phyloP scores from a whole-genome alignment of 2,329 filamentous ascomycete genomes.

The Trichoderma koningiopsis region DNA sequence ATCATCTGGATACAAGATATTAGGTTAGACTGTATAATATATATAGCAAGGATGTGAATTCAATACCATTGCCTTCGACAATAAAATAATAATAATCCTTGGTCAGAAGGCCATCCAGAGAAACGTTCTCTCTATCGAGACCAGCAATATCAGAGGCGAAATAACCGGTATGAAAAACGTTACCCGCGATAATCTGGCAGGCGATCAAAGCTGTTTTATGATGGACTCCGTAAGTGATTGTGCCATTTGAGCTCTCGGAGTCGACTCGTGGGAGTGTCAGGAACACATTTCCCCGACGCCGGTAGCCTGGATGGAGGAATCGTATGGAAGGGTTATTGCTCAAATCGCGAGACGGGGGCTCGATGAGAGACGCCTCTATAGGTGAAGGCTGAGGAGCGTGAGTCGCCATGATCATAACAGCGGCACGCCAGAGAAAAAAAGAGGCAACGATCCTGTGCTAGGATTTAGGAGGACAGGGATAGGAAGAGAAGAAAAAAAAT shows the following conservation, averaged over 20 bases:
- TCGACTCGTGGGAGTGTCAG: neutral
- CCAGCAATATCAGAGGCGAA: neutral
- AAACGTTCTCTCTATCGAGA: neutral
- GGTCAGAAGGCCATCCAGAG: neutral
- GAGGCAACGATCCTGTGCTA: too few relatives aligned
- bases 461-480: too few relatives aligned
- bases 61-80: neutral
- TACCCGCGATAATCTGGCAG: neutral
- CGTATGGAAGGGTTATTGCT: too few relatives aligned
- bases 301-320: too few relatives aligned
- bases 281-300: neutral
- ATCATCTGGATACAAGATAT: neutral
- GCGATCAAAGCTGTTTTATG: neutral
- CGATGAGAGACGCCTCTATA: too few relatives aligned
- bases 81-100: neutral
- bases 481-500: too few relatives aligned
- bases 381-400: too few relatives aligned
- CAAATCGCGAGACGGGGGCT: too few relatives aligned
- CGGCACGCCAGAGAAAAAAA: too few relatives aligned
- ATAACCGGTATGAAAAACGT: neutral
- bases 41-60: neutral
- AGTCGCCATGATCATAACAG: too few relatives aligned
- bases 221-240: neutral
- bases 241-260: neutral
- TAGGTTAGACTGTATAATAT: neutral